Evolutionary conservation across 2,329 filamentous ascomycete species (phyloP).

Genomic region (Calonectria naviculata): DNA sequence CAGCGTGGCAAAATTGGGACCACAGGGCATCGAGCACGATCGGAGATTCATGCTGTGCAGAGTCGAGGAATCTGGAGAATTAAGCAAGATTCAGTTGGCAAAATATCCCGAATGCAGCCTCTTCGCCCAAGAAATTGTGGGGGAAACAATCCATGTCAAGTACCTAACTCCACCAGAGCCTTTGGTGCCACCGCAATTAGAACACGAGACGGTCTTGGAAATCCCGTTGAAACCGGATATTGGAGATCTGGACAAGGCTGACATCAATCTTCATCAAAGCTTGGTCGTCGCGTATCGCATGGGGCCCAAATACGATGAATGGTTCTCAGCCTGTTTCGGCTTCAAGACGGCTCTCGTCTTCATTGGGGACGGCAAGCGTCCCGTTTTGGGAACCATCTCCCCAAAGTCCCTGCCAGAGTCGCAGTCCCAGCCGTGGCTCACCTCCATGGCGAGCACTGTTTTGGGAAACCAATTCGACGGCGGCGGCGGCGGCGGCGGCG

Average conservation of each 20-base stretch:
- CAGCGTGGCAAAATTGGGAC: conserved; percentile 62
- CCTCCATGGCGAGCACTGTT: conserved; percentile 47
- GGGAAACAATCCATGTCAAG: conserved; percentile 53
- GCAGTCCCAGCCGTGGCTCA: conserved; percentile 47
- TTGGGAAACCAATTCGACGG: conserved; percentile 20
- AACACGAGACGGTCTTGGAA: conserved; percentile 54
- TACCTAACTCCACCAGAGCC: conserved; percentile 54
- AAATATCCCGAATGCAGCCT: conserved; percentile 69
- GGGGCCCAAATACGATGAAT: conserved; percentile 68
- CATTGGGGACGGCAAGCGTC: conserved; percentile 69
- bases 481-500: conserved; percentile 34
- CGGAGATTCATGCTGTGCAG: conserved; percentile 77
- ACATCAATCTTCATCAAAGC: conserved; percentile 70
- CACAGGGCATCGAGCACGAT: conserved; percentile 74
- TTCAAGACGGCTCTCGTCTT: conserved; percentile 71
- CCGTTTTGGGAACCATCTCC: conserved; percentile 68
- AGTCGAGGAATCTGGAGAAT: conserved; percentile 52
- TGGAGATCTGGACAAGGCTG: conserved; percentile 55
- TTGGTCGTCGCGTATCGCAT: conserved; percentile 70
- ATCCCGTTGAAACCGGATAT: conserved; percentile 68
- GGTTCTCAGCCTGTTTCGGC: conserved; percentile 76
- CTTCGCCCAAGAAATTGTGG: conserved; percentile 68
- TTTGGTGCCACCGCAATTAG: conserved; percentile 50
- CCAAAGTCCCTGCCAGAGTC: conserved; percentile 47
- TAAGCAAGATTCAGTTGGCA: conserved; percentile 70